Conservation (phyloP, 2,329 filamentous ascomycete species). For the Claviceps monticola region DNA sequence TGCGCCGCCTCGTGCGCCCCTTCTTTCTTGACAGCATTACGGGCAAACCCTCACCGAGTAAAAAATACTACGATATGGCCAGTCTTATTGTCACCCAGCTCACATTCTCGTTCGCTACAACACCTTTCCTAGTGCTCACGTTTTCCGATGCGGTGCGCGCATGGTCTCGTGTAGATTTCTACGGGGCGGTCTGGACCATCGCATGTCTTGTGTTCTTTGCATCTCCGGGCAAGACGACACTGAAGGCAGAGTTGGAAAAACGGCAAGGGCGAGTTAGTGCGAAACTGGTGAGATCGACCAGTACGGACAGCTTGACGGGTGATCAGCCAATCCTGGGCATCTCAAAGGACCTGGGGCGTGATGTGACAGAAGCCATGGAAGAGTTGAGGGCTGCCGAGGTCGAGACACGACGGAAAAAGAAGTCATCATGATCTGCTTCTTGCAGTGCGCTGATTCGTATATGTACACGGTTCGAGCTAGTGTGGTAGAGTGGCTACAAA, state of each 20-base stretch:
- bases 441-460: background rate
- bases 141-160: conserved; percentile 57
- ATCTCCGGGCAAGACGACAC: conserved; percentile 54
- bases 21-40: conserved; percentile 80
- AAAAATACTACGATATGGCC: conserved; percentile 74
- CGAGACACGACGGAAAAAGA: conserved; percentile 31
- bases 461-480: background rate
- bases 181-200: conserved; percentile 55
- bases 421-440: background rate
- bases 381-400: conserved; percentile 65
- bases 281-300: conserved; percentile 34
- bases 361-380: conserved; percentile 63
- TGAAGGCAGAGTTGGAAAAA: conserved; percentile 45
- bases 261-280: conserved; percentile 34
- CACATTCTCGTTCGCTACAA: conserved; percentile 69
- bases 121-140: conserved; percentile 73
- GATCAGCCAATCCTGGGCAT: conserved; percentile 61
- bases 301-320: conserved; percentile 41
- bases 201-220: conserved; percentile 61
- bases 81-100: conserved; percentile 66
- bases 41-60: conserved; percentile 51
- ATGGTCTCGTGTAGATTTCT: conserved; percentile 85
- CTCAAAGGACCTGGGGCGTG: conserved; percentile 58
- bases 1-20: conserved; percentile 75
- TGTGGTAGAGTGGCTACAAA: background rate